Percentiles rank a stretch among this genome's conserved stretches.
These are phyloP conservation scores for Leishmania aethiopica DNA, from an alignment of 208 protist genomes.

Conservation along the genomic window DNA sequence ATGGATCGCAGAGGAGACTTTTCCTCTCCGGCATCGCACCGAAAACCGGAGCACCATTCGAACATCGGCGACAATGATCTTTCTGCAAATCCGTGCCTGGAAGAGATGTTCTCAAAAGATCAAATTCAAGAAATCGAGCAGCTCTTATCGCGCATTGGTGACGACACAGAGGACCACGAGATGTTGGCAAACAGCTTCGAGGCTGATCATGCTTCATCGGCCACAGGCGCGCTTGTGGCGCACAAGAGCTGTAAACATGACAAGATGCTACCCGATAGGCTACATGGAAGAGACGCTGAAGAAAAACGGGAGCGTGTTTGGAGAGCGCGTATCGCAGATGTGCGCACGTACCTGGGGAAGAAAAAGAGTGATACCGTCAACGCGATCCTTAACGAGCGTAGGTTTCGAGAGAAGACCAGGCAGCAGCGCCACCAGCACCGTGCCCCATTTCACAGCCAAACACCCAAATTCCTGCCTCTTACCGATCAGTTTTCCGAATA, in stretches of 20 bases:
- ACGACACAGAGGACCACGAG: neutral
- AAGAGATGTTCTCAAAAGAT: conserved; percentile 14
- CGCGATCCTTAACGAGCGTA: conserved; percentile 13
- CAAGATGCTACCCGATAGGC: neutral
- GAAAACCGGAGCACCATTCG: neutral
- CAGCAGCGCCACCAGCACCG: neutral
- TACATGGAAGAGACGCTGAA: neutral
- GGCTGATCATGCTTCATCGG: neutral
- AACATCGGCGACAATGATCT: neutral
- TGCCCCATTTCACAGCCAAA: neutral
- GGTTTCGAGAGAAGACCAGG: conserved; percentile 11
- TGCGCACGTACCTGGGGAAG: conserved; percentile 9
- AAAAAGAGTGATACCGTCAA: conserved; percentile 12
- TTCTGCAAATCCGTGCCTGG: neutral
- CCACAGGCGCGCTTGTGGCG: neutral
- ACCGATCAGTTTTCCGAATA: neutral
- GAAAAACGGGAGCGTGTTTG: conserved; percentile 4
- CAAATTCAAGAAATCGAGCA: conserved; percentile 31
- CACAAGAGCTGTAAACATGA: neutral
- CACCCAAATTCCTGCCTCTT: neutral
- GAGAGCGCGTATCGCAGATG: conserved; percentile 22
- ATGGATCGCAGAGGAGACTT: neutral
- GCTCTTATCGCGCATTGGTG: conserved; percentile 19
- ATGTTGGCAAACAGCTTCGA: neutral
- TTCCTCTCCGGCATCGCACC: neutral